Evolutionary conservation across 1,284 basidiomycete genomes (phyloP), one percentile per base, ranked within the genome.

Genomic region (Sphaerobolus stellatus): DNA sequence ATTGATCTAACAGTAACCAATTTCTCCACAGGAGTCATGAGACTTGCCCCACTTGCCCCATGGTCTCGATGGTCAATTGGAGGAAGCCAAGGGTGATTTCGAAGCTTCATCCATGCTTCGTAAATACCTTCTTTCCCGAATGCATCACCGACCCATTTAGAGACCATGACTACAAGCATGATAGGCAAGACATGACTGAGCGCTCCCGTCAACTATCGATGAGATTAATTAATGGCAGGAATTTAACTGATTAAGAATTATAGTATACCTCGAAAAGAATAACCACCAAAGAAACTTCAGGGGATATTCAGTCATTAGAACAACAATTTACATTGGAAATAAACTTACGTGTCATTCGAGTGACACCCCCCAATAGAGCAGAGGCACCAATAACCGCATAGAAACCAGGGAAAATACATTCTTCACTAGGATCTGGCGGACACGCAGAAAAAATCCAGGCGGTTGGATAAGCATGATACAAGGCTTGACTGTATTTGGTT

Each of bases 381-480:
- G 90, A 84, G 18, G 90, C 89, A 1, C 90, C 90, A 33, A 92
- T 84, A 22, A 92, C 86, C 14, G 90, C 86, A 64, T 93, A 93
- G 61, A 92, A 90, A 29, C 88, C 87, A 2, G 90, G 89, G 4
- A 83, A 88, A 44, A 92, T 82, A 62, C 88, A 90, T 45, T 77
- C 74, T 22, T 82, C 75, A 14, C 82, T 79, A 0, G 81, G 81
- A 62, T 88, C 86, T 1, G 86, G 83, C 9, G 85, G 84, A 65
- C 86, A 89, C 0, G 83, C 78, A 11, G 80, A 70, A 66, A 89
- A 88, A 30, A 87, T 74, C 83, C 83, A 86, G 2, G 84, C 80
- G 5, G 68, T 74, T 7, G 86, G 82, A 62, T 84, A 79, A 14
- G 81, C 72, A 31, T 79, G 77, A 57, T 88, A 80, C 47, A 86